phyloP scores from a whole-genome alignment of 805 yeast species.

The Candida takata region DNA sequence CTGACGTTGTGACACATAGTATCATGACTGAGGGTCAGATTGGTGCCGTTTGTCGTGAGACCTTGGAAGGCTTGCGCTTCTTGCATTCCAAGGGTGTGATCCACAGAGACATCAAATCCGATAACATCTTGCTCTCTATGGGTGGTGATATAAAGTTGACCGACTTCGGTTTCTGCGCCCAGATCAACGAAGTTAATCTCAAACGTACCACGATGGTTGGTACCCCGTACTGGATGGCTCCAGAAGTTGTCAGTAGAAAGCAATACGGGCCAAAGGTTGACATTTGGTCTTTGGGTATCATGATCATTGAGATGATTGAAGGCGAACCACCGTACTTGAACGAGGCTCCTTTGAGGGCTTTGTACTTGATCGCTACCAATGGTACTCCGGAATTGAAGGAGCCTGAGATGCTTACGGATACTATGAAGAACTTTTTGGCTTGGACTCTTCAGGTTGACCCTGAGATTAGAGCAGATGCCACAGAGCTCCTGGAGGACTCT shows the following conservation, averaged over 20 bases:
- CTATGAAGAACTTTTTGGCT: conserved; percentile 61
- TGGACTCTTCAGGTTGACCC: conserved; percentile 94
- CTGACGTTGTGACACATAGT: conserved; percentile 88
- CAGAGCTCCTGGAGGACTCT: conserved; percentile 72
- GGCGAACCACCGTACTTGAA: conserved; percentile 98
- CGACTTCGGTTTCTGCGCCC: conserved; percentile 96
- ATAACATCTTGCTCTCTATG: conserved; percentile 76
- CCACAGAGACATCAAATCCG: conserved; percentile 94
- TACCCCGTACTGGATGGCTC: conserved; percentile 99
- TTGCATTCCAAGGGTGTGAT: conserved; percentile 89
- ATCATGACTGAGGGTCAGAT: conserved; percentile 91
- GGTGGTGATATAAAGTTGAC: conserved; percentile 90
- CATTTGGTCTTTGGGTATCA: conserved; percentile 96
- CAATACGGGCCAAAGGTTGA: conserved; percentile 97
- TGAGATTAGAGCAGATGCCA: conserved; percentile 81
- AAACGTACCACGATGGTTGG: conserved; percentile 99
- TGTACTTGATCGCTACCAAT: conserved; percentile 90
- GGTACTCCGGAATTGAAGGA: conserved; percentile 94
- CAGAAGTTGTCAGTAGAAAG: conserved; percentile 91
- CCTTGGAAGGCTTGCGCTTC: conserved; percentile 77
- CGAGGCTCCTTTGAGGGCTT: conserved; percentile 90
- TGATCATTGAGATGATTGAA: conserved; percentile 98
- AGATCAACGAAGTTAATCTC: conserved; percentile 68
- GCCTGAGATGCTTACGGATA: conserved; percentile 68
- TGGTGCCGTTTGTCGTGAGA: conserved; percentile 90